Evolutionary conservation across 768 basidiomycete genomes (phyloP).

Genomic region (Lepiota brunneoincarnata): DNA sequence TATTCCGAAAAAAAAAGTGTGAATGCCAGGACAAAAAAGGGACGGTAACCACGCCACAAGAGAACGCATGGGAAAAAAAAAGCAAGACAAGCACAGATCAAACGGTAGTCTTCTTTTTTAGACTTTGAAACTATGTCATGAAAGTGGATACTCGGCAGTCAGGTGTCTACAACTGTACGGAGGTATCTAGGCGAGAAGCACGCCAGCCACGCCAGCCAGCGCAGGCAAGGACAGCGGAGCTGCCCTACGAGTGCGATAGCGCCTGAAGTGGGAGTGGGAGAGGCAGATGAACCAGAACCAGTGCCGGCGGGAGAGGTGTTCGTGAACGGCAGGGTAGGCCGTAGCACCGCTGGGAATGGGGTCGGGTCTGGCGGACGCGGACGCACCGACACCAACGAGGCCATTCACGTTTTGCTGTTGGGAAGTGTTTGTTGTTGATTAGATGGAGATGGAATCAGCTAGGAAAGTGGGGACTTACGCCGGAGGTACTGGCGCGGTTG

Average conservation of each 20-base stretch:
- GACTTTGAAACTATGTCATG: no score
- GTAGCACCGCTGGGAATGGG: conserved; percentile 33
- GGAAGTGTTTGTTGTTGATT: neutral
- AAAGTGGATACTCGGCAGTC: no score
- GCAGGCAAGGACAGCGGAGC: neutral
- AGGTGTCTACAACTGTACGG: no score
- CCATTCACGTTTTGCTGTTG: conserved; percentile 37
- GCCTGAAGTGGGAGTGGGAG: conserved; percentile 6
- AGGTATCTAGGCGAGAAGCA: conserved; percentile 9
- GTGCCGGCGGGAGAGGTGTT: conserved; percentile 18
- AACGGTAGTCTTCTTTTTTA: neutral
- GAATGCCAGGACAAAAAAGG: no score
- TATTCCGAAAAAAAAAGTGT: no score
- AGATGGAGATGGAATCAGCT: neutral
- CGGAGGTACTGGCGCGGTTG: conserved; percentile 22
- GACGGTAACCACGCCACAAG: no score
- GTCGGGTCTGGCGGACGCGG: conserved; percentile 41
- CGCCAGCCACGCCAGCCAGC: conserved; percentile 2
- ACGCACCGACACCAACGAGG: conserved; percentile 46
- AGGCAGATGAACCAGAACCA: conserved; percentile 1
- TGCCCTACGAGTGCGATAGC: neutral
- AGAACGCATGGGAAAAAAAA: neutral
- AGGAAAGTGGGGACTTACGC: conserved; percentile 25
- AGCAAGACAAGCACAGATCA: neutral
- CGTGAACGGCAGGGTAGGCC: conserved; percentile 19